These are phyloP conservation scores for Mucor saturninus DNA, from an alignment of 371 early-diverging fungal genomes.

Conservation along the genomic window DNA sequence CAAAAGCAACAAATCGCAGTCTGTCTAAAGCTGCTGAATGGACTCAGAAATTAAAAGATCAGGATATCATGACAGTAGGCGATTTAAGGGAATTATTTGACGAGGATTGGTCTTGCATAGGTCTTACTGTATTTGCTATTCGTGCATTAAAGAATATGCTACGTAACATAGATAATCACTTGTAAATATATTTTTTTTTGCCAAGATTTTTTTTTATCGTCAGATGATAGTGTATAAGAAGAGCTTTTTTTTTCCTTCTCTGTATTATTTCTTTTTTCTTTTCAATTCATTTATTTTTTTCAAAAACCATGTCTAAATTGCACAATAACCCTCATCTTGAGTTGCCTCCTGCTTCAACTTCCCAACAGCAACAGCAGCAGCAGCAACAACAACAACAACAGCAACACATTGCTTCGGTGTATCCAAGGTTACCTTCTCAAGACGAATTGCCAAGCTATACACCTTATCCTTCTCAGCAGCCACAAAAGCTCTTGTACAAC, in stretches of 20 bases:
- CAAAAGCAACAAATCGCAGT: constrained; percentile 63
- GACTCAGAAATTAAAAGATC: constrained; percentile 63
- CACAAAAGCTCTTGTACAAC: constrained; percentile 1
- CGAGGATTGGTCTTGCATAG: constrained; percentile 71
- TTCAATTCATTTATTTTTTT: not conserved
- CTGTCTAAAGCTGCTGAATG: constrained; percentile 71
- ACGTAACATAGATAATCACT: not conserved
- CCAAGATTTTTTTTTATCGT: not conserved
- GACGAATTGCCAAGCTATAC: constrained; percentile 14
- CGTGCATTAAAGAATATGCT: constrained; percentile 76
- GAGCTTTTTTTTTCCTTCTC: not conserved
- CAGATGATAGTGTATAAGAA: not conserved
- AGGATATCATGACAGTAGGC: constrained; percentile 79
- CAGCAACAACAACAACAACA: not conserved
- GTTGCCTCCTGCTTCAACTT: constrained; percentile 5
- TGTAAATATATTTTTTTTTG: not conserved
- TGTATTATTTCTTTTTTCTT: not conserved
- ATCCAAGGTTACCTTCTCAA: constrained; percentile 13
- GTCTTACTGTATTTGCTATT: constrained; percentile 82
- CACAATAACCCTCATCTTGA: constrained; percentile 16
- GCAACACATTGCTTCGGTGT: constrained; percentile 5
- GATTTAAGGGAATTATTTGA: constrained; percentile 72
- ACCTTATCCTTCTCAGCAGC: not conserved
- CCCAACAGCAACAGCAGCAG: not conserved
- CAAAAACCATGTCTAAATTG: constrained; percentile 4